Percentiles rank a stretch among this genome's conserved stretches.
Conservation (phyloP, 768 basidiomycete species). For the Neoboletus subvelutipes region DNA sequence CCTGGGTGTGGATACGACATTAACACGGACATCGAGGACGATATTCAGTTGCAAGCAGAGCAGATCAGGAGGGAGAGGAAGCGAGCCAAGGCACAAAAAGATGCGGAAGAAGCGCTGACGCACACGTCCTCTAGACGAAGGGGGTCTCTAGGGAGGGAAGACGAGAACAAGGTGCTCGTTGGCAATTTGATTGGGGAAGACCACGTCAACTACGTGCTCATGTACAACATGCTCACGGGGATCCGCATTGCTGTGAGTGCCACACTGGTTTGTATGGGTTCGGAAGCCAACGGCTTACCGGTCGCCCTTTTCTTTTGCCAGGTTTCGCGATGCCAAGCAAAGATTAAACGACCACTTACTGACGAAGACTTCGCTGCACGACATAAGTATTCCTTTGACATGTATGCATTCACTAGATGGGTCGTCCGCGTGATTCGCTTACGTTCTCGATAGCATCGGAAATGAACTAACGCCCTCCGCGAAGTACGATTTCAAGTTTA, state of each 20-base stretch:
- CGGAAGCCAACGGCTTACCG: constrained; percentile 3
- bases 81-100: constrained; percentile 63
- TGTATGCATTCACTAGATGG: constrained; percentile 49
- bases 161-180: constrained; percentile 66
- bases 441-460: constrained; percentile 61
- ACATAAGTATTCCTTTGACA: constrained; percentile 97
- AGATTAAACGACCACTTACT: constrained; percentile 81
- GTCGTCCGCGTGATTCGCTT: not conserved
- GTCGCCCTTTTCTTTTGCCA: constrained; percentile 31
- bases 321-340: constrained; percentile 96
- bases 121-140: constrained; percentile 24
- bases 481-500: constrained; percentile 99
- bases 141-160: constrained; percentile 28
- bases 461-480: constrained; percentile 98
- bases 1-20: constrained; percentile 39
- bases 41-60: constrained; percentile 87
- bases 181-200: constrained; percentile 98
- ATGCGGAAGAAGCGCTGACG: constrained; percentile 59
- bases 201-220: constrained; percentile 97
- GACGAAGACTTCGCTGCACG: constrained; percentile 83
- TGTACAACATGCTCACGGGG: constrained; percentile 99
- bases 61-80: constrained; percentile 83
- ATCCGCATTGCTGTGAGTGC: constrained; percentile 86
- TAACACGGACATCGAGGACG: constrained; percentile 44
- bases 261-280: not conserved